Base-by-base conservation (phyloP, 306 rosid species). In the Lablab purpureus region DNA sequence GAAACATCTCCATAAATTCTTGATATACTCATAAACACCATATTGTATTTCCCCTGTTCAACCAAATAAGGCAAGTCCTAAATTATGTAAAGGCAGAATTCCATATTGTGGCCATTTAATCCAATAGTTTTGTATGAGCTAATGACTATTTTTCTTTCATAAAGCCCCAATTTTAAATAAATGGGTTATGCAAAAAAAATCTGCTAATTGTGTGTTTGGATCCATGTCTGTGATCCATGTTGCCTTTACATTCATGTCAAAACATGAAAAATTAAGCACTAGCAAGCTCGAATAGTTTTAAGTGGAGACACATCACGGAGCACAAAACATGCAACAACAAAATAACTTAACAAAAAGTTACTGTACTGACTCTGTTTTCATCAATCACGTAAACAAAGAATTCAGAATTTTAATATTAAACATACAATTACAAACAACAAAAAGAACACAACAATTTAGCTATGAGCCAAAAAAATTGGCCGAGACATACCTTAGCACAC, bases 401-500 rank as follows among this genome's bases (percentile, higher is more conserved):
- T 19, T 58, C 66, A 23, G 52, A 76, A 23, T 21, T 40, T 7
- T 17, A 74, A 67, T 49, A 30, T 67, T 65, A 77, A 73, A 40
- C 49, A 17, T 4, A 25, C 36, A 27, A 30, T 12, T 4, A 25
- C 36, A 27, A 30, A 19, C 62, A 43, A 8, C 13, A 15, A 6
- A 64, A 71, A 34, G 19, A 75, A 36, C 52, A n/a, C 27, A 32
- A 45, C 40, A n/a, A 27, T 56, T 40, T 63, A 74, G 74, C 77
- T 19, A 28, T 15, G 32, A 65, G 59, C 22, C 72, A 78, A n/a
- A 84, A 13, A 10, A 52, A 60, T 60, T 41, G 51, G 25, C 30
- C 74, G 62, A 17, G 50, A 25, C 87, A 80, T 87, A 93, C 99
- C 99, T 81, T 10, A 96, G 96, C 4, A 96, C 99, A 60, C 99